Evolutionary conservation across 2,329 filamentous ascomycete genomes (phyloP), one percentile per base, ranked within the genome.

Genomic region (Talaromyces rugulosus): DNA sequence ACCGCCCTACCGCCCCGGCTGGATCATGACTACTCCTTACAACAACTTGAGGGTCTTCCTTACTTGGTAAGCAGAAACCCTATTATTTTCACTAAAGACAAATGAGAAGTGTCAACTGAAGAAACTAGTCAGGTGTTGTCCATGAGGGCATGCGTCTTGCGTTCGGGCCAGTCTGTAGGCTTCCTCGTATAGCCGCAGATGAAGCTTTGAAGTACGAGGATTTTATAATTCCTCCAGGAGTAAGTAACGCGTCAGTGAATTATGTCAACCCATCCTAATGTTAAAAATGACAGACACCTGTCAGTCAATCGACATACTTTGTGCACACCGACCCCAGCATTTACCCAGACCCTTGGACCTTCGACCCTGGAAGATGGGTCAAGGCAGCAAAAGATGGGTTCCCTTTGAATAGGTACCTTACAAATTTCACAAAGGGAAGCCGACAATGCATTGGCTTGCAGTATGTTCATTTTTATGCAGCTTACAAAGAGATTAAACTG

Each of bases 301-400:
- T 58, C 40, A 58, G 56, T 47, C 31, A 60, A 36, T 55, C 73
- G 0, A 66, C 68, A 5, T 68, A 69, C 42, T 59, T 67, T 44
- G 59, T 72, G 27, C 66, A 70, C 61, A 52, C 67, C 31, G 67
- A 73, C 52, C 62, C 67, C 5, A 58, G 55, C 1, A 65, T 74
- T 47, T 74, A 73, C 58, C 71, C 72, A 1, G 40, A 68, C 5
- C 64, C 70, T 0, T 50, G 61, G 1, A 58, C 59, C 6, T 74
- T 71, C 65, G 59, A 60, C 7, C 72, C 72, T n/a, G 70, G 72
- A 33, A 61, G 72, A 52, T 74, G 71, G 66, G 36, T 59, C 23
- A 42, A 33, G n/a, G 44, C 56, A 12, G 31, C 56, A 1, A 27
- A 33, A 9, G 34, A 52, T 6, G 56, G 56, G 16, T 7, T 52